phyloP scores from a whole-genome alignment of 768 basidiomycete genomes.

The Kwoniella shandongensis region DNA sequence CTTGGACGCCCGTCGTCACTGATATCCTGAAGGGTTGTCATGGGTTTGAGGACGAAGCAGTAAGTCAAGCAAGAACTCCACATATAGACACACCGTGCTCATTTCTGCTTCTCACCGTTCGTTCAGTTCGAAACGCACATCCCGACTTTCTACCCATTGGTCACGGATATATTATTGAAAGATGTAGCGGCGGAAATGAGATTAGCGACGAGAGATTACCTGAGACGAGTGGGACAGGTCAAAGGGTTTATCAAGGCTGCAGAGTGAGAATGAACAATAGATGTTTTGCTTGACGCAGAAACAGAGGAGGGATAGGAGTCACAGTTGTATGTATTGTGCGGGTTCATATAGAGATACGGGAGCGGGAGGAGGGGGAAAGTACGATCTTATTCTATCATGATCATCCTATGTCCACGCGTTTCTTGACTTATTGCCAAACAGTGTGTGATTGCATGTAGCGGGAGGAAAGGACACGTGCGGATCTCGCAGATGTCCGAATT shows the following conservation, averaged over 20 bases:
- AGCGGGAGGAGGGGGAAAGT: too few relatives aligned
- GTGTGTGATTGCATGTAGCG: too few relatives aligned
- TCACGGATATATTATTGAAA: conserved; percentile 76
- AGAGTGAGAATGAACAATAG: too few relatives aligned
- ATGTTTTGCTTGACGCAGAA: too few relatives aligned
- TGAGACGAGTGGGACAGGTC: conserved; percentile 63
- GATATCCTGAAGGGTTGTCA: conserved; percentile 89
- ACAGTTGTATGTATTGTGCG: too few relatives aligned
- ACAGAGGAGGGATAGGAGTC: neutral
- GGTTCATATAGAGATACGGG: too few relatives aligned
- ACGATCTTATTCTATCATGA: too few relatives aligned
- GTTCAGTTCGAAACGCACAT: conserved; percentile 86
- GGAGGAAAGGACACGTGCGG: too few relatives aligned
- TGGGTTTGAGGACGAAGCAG: conserved; percentile 84
- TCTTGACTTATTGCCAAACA: too few relatives aligned
- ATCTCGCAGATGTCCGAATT: too few relatives aligned
- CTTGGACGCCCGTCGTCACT: conserved; percentile 99
- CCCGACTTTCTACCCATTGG: conserved; percentile 84
- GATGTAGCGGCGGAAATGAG: conserved; percentile 83
- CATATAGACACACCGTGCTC: neutral
- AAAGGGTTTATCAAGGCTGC: conserved; percentile 15
- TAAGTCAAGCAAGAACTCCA: conserved; percentile 57
- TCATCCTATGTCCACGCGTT: too few relatives aligned
- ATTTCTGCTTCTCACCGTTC: too few relatives aligned
- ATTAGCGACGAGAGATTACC: conserved; percentile 72